Conservation (phyloP, 345 rosid genomes). For the Boechera stricta region DNA sequence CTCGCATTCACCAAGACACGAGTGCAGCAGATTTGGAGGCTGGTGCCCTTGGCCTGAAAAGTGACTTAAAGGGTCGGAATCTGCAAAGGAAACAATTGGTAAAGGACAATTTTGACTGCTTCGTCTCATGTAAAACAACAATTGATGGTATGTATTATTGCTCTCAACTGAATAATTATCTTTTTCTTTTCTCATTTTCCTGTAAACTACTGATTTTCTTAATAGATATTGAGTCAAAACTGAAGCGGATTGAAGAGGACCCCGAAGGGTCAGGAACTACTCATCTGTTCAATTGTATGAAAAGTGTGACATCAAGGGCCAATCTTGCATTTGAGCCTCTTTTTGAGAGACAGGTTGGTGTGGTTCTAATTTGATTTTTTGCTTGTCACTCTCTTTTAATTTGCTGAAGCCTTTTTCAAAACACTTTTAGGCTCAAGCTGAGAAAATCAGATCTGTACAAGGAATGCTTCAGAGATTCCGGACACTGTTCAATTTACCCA, state of each 20-base stretch:
- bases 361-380: constrained; percentile 3
- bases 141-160: constrained; percentile 78
- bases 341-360: constrained; percentile 95
- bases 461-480: constrained; percentile 99
- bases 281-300: constrained; percentile 78
- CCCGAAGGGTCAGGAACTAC: constrained; percentile 98
- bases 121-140: constrained; percentile 98
- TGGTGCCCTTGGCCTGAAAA: constrained; percentile 93
- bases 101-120: constrained; percentile 97
- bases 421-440: constrained; percentile 82
- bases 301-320: constrained; percentile 82
- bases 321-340: constrained; percentile 89
- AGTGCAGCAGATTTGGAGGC: constrained; percentile 87
- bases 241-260: constrained; percentile 93
- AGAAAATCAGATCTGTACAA: constrained; percentile 97
- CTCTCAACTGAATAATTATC: constrained; percentile 25
- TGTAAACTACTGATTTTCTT: constrained; percentile 31
- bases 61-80: constrained; percentile 92
- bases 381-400: constrained; percentile 34
- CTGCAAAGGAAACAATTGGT: constrained; percentile 94
- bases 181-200: constrained; percentile 37
- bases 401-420: constrained; percentile 29
- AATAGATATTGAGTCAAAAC: constrained; percentile 91
- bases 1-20: constrained; percentile 85
- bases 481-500: constrained; percentile 92